Evolutionary conservation across 1,139 yeast genomes (phyloP).

Genomic region (Sugiyamaella paludigena): DNA sequence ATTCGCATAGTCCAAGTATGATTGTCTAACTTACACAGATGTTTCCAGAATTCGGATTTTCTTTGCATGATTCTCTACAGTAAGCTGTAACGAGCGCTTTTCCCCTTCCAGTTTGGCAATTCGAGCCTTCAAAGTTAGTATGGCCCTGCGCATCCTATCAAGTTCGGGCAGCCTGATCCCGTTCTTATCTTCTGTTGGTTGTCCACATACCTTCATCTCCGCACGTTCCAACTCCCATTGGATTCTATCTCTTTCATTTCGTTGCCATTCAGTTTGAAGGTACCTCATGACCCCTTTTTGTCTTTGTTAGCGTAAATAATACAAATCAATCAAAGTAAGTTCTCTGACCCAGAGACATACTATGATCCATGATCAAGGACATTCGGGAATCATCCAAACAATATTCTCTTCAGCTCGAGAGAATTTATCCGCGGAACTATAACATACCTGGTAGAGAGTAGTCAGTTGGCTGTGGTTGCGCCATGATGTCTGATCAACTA

Average conservation of each 20-base stretch:
- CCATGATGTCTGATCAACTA: neutral
- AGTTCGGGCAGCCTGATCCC: too few relatives aligned
- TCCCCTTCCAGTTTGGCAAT: constrained; percentile 43
- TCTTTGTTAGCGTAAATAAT: neutral
- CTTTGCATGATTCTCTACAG: constrained; percentile 31
- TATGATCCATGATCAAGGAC: too few relatives aligned
- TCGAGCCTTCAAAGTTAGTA: constrained; percentile 30
- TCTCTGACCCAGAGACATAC: too few relatives aligned
- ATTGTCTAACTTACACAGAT: constrained; percentile 14
- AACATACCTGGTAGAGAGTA: constrained; percentile 8
- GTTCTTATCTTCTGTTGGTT: neutral
- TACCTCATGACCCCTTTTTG: constrained; percentile 53
- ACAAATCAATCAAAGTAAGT: too few relatives aligned
- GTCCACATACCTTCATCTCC: constrained; percentile 44
- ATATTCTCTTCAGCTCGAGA: too few relatives aligned
- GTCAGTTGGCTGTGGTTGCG: constrained; percentile 11
- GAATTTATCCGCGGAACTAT: too few relatives aligned
- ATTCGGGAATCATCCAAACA: too few relatives aligned
- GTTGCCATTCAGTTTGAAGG: constrained; percentile 56
- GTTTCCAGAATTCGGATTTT: constrained; percentile 33
- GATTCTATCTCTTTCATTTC: constrained; percentile 54
- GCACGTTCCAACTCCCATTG: constrained; percentile 56
- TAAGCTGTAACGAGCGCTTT: constrained; percentile 35
- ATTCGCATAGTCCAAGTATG: too few relatives aligned
- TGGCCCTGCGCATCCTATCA: too few relatives aligned